Evolutionary conservation across 2,329 filamentous ascomycete species (phyloP).

Genomic region (Penicillium sp.): DNA sequence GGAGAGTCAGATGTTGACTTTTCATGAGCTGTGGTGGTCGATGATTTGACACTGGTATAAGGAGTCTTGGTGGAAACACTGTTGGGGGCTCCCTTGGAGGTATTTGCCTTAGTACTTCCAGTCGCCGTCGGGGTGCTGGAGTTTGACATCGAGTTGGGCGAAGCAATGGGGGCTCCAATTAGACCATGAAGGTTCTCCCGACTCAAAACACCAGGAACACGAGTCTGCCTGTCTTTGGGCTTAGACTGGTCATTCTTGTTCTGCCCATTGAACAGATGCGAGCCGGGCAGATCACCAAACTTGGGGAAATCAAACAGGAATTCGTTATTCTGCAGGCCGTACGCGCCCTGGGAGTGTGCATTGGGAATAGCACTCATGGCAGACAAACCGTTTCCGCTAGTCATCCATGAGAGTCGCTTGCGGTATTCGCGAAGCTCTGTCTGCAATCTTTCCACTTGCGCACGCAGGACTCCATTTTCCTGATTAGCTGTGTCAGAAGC

Average conservation of each 20-base stretch:
- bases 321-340: conserved; percentile 69
- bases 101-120: neutral
- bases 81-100: conserved; percentile 10
- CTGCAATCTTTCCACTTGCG: conserved; percentile 86
- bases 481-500: conserved; percentile 77
- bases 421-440: conserved; percentile 86
- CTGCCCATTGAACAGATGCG: conserved; percentile 53
- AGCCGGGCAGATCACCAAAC: conserved; percentile 72
- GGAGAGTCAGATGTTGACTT: conserved; percentile 49
- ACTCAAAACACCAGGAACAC: conserved; percentile 32
- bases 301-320: conserved; percentile 97
- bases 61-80: conserved; percentile 16
- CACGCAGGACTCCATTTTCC: conserved; percentile 79
- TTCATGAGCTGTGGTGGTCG: conserved; percentile 21
- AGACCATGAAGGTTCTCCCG: conserved; percentile 23
- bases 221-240: conserved; percentile 17
- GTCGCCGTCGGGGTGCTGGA: conserved; percentile 11
- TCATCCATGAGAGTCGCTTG: conserved; percentile 72
- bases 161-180: conserved; percentile 4
- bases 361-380: conserved; percentile 50
- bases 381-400: conserved; percentile 47
- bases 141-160: conserved; percentile 13
- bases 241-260: conserved; percentile 32
- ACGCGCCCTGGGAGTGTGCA: conserved; percentile 49
- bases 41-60: conserved; percentile 22